Evolutionary conservation across 257 asterid species (phyloP).

Genomic region (Nicotiana paniculata): DNA sequence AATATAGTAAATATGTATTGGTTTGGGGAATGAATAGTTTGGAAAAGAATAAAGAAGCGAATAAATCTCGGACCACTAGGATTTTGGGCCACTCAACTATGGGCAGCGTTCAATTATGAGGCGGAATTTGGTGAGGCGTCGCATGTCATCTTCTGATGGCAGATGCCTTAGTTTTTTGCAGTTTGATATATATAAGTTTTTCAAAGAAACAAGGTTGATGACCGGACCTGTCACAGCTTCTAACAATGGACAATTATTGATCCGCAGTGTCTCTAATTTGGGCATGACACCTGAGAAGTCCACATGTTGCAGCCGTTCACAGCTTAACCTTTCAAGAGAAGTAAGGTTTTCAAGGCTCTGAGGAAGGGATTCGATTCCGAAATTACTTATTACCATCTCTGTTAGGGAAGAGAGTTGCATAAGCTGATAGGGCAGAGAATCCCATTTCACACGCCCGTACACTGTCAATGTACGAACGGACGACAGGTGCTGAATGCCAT

Average conservation of each 20-base stretch:
- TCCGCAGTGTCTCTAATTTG: not conserved
- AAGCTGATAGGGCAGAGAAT: slow-evolving; percentile 11
- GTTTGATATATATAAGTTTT: fast-evolving
- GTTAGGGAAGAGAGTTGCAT: slow-evolving; percentile 11
- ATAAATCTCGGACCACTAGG: not conserved
- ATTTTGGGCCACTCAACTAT: not conserved
- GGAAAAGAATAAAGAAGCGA: too few species aligned
- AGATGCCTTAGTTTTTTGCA: not conserved
- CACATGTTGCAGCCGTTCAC: slow-evolving; percentile 1
- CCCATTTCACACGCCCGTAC: not conserved
- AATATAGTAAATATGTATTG: too few species aligned
- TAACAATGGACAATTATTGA: not conserved
- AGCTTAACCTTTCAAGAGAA: not conserved
- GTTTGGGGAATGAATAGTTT: too few species aligned
- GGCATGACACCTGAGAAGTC: slow-evolving; percentile 12
- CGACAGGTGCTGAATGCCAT: not conserved
- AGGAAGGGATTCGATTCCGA: slow-evolving; percentile 19
- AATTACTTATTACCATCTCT: fast-evolving
- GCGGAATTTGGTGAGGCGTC: not conserved
- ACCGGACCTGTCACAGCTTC: not conserved
- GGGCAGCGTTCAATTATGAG: fast-evolving
- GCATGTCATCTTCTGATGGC: not conserved
- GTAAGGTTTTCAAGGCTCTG: slow-evolving; percentile 18
- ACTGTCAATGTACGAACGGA: not conserved
- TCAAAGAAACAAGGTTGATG: not conserved